Percentiles rank a stretch among this genome's conserved stretches.
These are phyloP conservation scores for Dactylellina leptospora DNA, from an alignment of 2,329 filamentous ascomycete species.

Conservation along the genomic window DNA sequence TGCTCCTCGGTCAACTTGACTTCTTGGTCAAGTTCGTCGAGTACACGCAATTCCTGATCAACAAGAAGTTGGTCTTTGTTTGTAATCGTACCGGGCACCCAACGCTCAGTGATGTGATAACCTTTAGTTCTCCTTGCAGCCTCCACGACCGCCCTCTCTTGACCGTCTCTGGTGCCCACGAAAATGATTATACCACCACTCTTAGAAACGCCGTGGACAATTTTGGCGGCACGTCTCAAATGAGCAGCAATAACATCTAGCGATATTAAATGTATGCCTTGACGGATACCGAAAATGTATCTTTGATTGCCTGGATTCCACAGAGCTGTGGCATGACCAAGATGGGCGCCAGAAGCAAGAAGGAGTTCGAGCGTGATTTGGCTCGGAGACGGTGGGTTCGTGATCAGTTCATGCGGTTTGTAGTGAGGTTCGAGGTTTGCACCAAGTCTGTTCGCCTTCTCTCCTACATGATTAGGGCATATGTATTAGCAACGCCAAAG, in stretches of 20 bases:
- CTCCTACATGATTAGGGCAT: constrained; percentile 31
- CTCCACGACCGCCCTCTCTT: constrained; percentile 80
- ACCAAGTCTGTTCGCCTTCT: constrained; percentile 53
- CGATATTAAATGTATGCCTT: constrained; percentile 91
- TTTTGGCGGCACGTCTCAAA: constrained; percentile 88
- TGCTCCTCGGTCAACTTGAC: constrained; percentile 58
- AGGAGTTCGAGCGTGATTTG: constrained; percentile 91
- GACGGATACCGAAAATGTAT: constrained; percentile 90
- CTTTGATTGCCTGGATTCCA: constrained; percentile 95
- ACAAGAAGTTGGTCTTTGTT: constrained; percentile 91
- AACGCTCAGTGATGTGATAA: constrained; percentile 90
- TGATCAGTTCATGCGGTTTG: constrained; percentile 72
- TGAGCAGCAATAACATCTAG: constrained; percentile 89
- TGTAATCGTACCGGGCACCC: constrained; percentile 90
- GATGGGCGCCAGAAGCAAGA: constrained; percentile 84
- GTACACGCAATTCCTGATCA: constrained; percentile 73
- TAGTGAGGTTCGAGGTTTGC: constrained; percentile 66
- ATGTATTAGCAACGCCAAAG: constrained; percentile 14
- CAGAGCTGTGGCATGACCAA: constrained; percentile 87
- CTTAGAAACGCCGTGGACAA: constrained; percentile 86
- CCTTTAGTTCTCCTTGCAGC: constrained; percentile 80
- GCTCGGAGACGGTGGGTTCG: constrained; percentile 76
- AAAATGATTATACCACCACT: constrained; percentile 87
- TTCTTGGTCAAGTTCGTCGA: constrained; percentile 76
- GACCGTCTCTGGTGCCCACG: constrained; percentile 83